Conservation (phyloP, 2,329 filamentous ascomycete genomes). For the Anthostomella pinea region DNA sequence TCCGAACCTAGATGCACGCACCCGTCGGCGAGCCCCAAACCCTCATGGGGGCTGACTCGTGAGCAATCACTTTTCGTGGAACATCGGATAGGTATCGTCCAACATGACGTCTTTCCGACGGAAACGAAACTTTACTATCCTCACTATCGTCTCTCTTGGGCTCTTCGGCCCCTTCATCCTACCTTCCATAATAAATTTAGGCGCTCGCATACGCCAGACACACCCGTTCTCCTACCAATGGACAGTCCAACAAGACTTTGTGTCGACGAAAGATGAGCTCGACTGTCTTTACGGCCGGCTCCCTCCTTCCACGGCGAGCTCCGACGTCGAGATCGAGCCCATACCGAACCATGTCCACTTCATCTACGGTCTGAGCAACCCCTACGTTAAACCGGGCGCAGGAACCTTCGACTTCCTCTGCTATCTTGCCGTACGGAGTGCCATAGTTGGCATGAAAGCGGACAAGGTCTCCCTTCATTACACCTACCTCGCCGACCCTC, state of each 20-base stretch:
- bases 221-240: conserved; percentile 35
- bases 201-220: conserved; percentile 33
- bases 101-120: conserved; percentile 20
- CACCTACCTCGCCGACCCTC: conserved; percentile 36
- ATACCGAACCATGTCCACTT: conserved; percentile 40
- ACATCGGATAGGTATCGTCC: conserved; percentile 11
- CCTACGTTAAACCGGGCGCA: conserved; percentile 27
- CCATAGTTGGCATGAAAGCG: conserved; percentile 35
- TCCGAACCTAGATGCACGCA: too few species aligned
- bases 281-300: conserved; percentile 32
- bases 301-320: conserved; percentile 8
- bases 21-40: too few species aligned
- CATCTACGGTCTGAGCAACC: conserved; percentile 37
- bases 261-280: conserved; percentile 31
- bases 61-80: too few species aligned
- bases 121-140: conserved; percentile 14
- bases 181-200: conserved; percentile 23
- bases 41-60: too few species aligned
- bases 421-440: conserved; percentile 37
- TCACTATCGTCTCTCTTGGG: conserved; percentile 20
- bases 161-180: conserved; percentile 23
- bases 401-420: conserved; percentile 37
- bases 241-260: conserved; percentile 31
- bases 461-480: conserved; percentile 36
- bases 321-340: conserved; percentile 17